Base-by-base conservation (phyloP, 805 yeast species). In the Metschnikowia similis region DNA sequence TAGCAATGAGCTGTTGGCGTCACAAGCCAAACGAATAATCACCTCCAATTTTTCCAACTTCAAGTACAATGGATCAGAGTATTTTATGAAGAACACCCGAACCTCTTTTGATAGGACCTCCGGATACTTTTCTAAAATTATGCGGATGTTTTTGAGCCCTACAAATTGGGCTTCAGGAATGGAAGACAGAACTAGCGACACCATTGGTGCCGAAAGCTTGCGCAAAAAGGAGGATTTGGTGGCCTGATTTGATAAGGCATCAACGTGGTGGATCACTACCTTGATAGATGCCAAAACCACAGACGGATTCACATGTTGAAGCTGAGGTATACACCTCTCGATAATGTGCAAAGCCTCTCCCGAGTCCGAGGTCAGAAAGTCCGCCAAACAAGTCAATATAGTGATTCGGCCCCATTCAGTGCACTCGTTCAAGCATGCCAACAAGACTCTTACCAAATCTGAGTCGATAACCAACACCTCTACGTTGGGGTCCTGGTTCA, bases 401-500 rank as follows among this genome's bases (percentile, higher is more conserved):
- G 97, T 82, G 56, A 94, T 87, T 62, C 99, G 80, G 9, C 99
- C 99, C 99, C 99, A 94, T 71, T 94, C 99, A 0, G 98, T 91
- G 70, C 98, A 92, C 70, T 94, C 99, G 66, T 92, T 92, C 56
- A 94, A 75, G 11, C 97, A 96, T 57, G 83, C 74, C 53, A 94
- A 73, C 53, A 94, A 77, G 65, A 84, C 87, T 49, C 79, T 74
- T 46, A 83, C 74, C 61, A 66, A 71, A 47, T 63, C 75, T 40
- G 63, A 60, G 53, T 74, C 70, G 13, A 80, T 65, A 6, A 61
- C 63, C 44, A 75, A 61, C 8, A 79, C 62, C 27, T 64, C 56
- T 45, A 70, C 61, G 17, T 61, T 54, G 27, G 79, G 76, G 45
- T 73, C 75, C 7, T 80, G 80, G 55, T 83, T 86, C 66, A 83